Conservation (phyloP, 2,329 filamentous ascomycete genomes). For the Trichophaea hybrida region DNA sequence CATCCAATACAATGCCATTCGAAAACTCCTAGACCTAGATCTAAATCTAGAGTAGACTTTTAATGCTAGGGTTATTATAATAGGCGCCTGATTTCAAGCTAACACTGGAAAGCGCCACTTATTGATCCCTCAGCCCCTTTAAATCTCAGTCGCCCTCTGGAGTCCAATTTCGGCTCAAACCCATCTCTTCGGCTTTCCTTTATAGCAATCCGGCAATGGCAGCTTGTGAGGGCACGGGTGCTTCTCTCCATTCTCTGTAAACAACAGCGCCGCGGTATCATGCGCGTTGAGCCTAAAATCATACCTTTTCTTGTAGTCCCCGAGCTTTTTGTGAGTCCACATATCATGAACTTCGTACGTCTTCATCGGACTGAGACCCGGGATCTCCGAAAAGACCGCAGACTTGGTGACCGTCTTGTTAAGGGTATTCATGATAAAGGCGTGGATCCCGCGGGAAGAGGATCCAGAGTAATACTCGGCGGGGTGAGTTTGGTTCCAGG, state of each 20-base stretch:
- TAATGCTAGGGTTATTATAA: no score
- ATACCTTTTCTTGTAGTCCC: slow-evolving; percentile 29
- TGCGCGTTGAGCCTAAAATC: slow-evolving; percentile 29
- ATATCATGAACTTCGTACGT: slow-evolving; percentile 35
- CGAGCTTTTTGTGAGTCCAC: slow-evolving; percentile 35
- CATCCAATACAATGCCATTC: no score
- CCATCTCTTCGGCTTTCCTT: slow-evolving; percentile 17
- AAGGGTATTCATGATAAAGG: slow-evolving; percentile 38
- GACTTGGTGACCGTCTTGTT: slow-evolving; percentile 30
- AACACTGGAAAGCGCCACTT: no score
- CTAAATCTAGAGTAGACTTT: no score
- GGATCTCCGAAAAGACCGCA: slow-evolving; percentile 35
- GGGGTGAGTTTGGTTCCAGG: slow-evolving; percentile 34
- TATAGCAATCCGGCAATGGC: slow-evolving; percentile 12
- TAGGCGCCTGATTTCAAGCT: no score
- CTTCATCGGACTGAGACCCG: slow-evolving; percentile 29
- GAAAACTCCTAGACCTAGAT: no score
- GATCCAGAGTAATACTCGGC: slow-evolving; percentile 39
- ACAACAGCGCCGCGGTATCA: slow-evolving; percentile 29
- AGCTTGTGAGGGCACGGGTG: slow-evolving; percentile 12
- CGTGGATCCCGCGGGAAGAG: slow-evolving; percentile 33
- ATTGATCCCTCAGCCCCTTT: no score
- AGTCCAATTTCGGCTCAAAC: neutral
- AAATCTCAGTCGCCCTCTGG: no score
- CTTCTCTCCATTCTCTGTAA: slow-evolving; percentile 23